A percentile compares a stretch with the other conserved stretches of the same genome.
These are phyloP conservation scores for Amaranthus palmeri DNA, from an alignment of 148 eudicot species.

Conservation along the genomic window DNA sequence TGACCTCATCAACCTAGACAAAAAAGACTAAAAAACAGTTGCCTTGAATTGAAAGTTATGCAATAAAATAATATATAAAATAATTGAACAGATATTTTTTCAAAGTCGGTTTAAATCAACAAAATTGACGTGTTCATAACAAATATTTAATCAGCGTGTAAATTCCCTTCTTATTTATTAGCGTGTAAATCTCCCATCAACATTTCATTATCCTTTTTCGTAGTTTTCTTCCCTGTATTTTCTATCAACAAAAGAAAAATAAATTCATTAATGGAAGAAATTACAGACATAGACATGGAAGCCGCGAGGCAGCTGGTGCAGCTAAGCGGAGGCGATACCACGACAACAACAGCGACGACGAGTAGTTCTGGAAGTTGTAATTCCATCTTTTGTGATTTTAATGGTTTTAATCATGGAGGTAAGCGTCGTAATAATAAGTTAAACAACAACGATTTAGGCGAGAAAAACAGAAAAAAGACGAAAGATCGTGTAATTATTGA, in stretches of 20 bases:
- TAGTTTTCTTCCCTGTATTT: constrained; percentile 7
- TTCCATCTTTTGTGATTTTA: neutral
- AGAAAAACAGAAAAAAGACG: too few relatives aligned
- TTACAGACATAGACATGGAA: constrained; percentile 21
- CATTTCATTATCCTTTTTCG: neutral
- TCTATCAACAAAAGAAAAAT: constrained; percentile 1
- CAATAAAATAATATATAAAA: neutral
- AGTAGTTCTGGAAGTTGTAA: constrained; percentile 13
- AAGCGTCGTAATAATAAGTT: neutral
- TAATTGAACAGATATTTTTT: neutral
- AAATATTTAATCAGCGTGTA: constrained; percentile 15
- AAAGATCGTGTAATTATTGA: too few relatives aligned
- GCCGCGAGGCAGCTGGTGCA: constrained; percentile 24
- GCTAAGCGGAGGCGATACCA: constrained; percentile 28
- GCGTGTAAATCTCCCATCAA: neutral
- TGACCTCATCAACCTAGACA: neutral
- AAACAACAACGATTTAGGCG: neutral
- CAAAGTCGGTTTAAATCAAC: constrained; percentile 2
- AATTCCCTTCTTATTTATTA: neutral
- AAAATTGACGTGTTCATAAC: constrained; percentile 6
- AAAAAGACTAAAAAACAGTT: neutral
- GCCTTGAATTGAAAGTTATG: constrained; percentile 13
- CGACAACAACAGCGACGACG: neutral
- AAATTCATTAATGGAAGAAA: neutral
- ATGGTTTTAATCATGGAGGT: too few relatives aligned